Conservation (phyloP, 1,284 basidiomycete genomes). For the Fomes fomentarius region DNA sequence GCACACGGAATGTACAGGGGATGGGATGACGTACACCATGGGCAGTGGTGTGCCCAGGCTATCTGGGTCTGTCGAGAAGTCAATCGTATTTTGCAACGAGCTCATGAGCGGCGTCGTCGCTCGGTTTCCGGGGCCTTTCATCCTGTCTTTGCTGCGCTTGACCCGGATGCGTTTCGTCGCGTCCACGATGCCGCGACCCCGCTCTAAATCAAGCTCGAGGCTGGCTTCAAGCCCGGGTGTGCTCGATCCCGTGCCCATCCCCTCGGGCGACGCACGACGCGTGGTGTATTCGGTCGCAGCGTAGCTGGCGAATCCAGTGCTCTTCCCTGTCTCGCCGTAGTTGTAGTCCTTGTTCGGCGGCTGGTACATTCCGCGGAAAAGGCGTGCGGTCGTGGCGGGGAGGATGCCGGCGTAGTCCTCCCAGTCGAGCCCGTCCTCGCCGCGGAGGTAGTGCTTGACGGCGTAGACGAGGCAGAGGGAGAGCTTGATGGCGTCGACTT, state of each 20-base stretch:
- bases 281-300: slow-evolving; percentile 36
- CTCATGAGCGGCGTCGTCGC: slow-evolving; percentile 61
- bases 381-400: slow-evolving; percentile 57
- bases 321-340: slow-evolving; percentile 16
- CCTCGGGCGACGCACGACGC: slow-evolving; percentile 27
- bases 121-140: slow-evolving; percentile 32
- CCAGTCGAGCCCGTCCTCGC: slow-evolving; percentile 71
- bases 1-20: not conserved
- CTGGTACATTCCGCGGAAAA: slow-evolving; percentile 24
- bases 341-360: slow-evolving; percentile 25
- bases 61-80: slow-evolving; percentile 60
- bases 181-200: slow-evolving; percentile 41
- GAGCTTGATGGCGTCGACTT: slow-evolving; percentile 73
- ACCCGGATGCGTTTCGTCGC: slow-evolving; percentile 70
- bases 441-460: slow-evolving; percentile 79
- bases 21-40: slow-evolving; percentile 60
- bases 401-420: slow-evolving; percentile 68
- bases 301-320: slow-evolving; percentile 46
- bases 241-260: slow-evolving; percentile 16
- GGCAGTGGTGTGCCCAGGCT: slow-evolving; percentile 69
- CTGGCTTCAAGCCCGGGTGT: slow-evolving; percentile 26
- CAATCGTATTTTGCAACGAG: slow-evolving; percentile 55
- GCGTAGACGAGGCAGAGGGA: slow-evolving; percentile 71
- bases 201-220: slow-evolving; percentile 16
- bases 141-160: slow-evolving; percentile 66